phyloP scores from a whole-genome alignment of 345 rosid genomes.

The Ceriops tagal region DNA sequence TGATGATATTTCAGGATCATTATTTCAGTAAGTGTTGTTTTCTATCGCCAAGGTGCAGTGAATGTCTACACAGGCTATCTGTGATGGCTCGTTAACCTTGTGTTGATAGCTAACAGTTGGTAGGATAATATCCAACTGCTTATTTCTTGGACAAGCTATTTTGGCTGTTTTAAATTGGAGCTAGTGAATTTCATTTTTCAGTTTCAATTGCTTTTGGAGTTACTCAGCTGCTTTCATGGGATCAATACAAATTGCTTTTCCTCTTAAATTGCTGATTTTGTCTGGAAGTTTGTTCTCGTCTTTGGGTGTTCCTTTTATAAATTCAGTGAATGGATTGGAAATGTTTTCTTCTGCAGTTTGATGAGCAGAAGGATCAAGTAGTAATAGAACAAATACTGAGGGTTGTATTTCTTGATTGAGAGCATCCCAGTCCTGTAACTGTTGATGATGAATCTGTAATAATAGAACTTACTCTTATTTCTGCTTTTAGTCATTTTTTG shows the following conservation, averaged over 20 bases:
- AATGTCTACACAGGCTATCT: no score
- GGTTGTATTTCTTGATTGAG: slow-evolving; percentile 79
- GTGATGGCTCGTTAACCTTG: no score
- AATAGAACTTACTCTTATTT: not conserved
- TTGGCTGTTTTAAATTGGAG: no score
- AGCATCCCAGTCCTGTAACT: slow-evolving; percentile 75
- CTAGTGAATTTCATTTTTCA: no score
- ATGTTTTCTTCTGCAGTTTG: slow-evolving; percentile 53
- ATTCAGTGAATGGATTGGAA: not conserved
- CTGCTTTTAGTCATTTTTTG: not conserved
- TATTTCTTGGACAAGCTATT: no score
- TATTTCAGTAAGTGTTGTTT: no score
- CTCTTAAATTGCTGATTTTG: not conserved
- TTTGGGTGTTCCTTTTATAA: slow-evolving; percentile 1
- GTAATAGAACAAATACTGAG: slow-evolving; percentile 73
- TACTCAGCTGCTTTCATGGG: not conserved
- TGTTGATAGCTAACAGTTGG: no score
- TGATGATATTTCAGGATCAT: no score
- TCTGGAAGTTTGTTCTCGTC: not conserved
- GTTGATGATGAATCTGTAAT: not conserved
- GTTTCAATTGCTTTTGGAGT: not conserved
- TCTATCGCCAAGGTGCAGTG: no score
- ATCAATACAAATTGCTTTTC: not conserved
- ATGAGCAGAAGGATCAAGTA: slow-evolving; percentile 85
- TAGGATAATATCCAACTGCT: no score